phyloP scores from a whole-genome alignment of 78 protist genomes.

The Diacronema lutheri region DNA sequence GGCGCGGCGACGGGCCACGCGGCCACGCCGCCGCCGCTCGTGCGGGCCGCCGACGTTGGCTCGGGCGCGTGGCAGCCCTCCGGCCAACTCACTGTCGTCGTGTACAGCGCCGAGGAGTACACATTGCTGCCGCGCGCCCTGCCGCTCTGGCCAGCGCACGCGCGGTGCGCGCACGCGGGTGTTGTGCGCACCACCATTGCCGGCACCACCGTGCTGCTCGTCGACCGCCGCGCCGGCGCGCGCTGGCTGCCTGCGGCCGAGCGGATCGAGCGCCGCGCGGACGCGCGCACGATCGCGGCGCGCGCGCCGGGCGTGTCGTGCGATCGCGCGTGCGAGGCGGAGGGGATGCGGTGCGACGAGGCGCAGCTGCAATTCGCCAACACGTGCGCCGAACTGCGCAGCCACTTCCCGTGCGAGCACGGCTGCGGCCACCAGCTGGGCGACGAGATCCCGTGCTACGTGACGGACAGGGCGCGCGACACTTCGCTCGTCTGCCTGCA shows the following conservation, averaged over 20 bases:
- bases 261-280: not conserved
- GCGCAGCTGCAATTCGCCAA: not conserved
- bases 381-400: not conserved
- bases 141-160: no score
- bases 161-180: no score
- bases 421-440: conserved; percentile 14
- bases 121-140: no score
- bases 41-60: no score
- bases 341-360: not conserved
- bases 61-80: no score
- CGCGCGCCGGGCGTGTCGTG: not conserved
- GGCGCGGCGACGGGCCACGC: no score
- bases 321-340: not conserved
- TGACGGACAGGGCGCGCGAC: no score
- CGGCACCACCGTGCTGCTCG: not conserved
- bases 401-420: not conserved
- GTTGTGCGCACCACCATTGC: no score
- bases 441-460: not conserved
- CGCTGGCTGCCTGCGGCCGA: not conserved
- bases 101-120: no score
- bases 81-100: no score
- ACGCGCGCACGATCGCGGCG: not conserved
- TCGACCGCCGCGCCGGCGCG: not conserved
- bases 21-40: no score
- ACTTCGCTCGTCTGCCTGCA: no score